Percentiles rank a stretch among this genome's conserved stretches.
Conservation (phyloP, 2,329 filamentous ascomycete genomes). For the Colletotrichum incanum region DNA sequence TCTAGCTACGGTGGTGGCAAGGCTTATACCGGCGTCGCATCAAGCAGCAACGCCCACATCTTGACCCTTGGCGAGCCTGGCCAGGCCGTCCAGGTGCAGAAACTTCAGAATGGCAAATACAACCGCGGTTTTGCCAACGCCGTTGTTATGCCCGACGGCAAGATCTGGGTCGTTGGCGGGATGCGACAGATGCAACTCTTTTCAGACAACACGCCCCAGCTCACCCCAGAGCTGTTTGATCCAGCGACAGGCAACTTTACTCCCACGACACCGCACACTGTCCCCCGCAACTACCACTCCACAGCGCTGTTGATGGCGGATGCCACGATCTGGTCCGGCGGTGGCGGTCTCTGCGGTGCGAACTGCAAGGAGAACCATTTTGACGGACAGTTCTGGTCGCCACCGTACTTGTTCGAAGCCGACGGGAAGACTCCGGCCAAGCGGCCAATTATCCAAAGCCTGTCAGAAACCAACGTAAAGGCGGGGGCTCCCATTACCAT, state of each 20-base stretch:
- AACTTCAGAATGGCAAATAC: slow-evolving; percentile 41
- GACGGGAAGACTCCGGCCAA: slow-evolving; percentile 56
- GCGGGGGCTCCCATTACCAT: slow-evolving; percentile 50
- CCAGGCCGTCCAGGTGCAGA: slow-evolving; percentile 18
- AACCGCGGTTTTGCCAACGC: slow-evolving; percentile 60
- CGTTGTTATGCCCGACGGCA: slow-evolving; percentile 65
- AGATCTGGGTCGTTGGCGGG: slow-evolving; percentile 62
- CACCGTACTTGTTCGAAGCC: slow-evolving; percentile 67
- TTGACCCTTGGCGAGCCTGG: slow-evolving; percentile 60
- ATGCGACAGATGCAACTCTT: slow-evolving; percentile 60
- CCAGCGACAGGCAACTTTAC: slow-evolving; percentile 58
- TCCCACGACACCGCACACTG: slow-evolving; percentile 51
- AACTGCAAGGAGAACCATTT: slow-evolving; percentile 63
- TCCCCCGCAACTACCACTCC: slow-evolving; percentile 66
- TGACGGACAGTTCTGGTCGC: slow-evolving; percentile 69
- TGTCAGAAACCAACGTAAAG: slow-evolving; percentile 48
- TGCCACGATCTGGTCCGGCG: slow-evolving; percentile 64
- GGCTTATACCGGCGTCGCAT: slow-evolving; percentile 59
- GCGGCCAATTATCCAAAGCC: slow-evolving; percentile 59
- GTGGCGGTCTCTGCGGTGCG: slow-evolving; percentile 66
- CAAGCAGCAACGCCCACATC: slow-evolving; percentile 62
- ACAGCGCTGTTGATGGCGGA: slow-evolving; percentile 65
- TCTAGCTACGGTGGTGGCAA: slow-evolving; percentile 61
- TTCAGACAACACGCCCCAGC: slow-evolving; percentile 57
- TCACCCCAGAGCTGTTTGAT: slow-evolving; percentile 63